Evolutionary conservation across 805 yeast genomes (phyloP).

Genomic region (Starmera quercuum): DNA sequence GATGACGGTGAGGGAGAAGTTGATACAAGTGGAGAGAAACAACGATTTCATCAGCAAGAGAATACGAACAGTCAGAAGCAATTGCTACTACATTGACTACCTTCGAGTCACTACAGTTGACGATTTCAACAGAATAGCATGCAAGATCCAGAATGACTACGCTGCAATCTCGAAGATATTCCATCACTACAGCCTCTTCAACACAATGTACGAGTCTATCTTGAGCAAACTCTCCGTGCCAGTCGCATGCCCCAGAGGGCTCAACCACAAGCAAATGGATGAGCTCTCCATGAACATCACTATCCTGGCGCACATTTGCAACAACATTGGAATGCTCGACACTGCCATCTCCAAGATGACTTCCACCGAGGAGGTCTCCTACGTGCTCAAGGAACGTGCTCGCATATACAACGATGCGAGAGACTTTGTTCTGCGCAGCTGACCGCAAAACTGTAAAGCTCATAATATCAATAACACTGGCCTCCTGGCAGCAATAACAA

Average conservation of each 20-base stretch:
- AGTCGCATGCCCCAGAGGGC: too few relatives aligned
- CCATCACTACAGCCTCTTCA: slow-evolving; percentile 6
- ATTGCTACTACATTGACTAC: slow-evolving; percentile 14
- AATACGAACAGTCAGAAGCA: slow-evolving; percentile 6
- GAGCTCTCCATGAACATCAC: too few relatives aligned
- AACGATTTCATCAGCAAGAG: slow-evolving; percentile 12
- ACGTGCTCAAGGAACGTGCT: slow-evolving; percentile 21
- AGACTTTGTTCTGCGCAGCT: slow-evolving; percentile 15
- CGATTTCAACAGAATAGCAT: slow-evolving; percentile 12
- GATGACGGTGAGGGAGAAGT: slow-evolving; percentile 12
- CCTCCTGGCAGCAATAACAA: too few relatives aligned
- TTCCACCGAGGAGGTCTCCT: slow-evolving; percentile 16
- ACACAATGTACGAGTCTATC: slow-evolving; percentile 7
- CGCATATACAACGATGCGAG: slow-evolving; percentile 20
- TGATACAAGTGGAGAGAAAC: slow-evolving; percentile 13
- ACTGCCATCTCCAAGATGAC: slow-evolving; percentile 7
- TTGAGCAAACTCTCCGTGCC: too few relatives aligned
- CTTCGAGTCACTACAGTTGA: slow-evolving; percentile 8
- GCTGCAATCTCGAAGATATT: slow-evolving; percentile 4
- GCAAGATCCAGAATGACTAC: slow-evolving; percentile 7
- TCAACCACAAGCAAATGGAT: too few relatives aligned
- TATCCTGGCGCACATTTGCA: too few relatives aligned
- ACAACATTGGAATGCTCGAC: slow-evolving; percentile 10
- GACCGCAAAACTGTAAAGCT: too few relatives aligned
- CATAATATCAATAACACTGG: too few relatives aligned